phyloP scores from a whole-genome alignment of 2,329 filamentous ascomycete species.

The Hawksworthiomyces lignivorus region DNA sequence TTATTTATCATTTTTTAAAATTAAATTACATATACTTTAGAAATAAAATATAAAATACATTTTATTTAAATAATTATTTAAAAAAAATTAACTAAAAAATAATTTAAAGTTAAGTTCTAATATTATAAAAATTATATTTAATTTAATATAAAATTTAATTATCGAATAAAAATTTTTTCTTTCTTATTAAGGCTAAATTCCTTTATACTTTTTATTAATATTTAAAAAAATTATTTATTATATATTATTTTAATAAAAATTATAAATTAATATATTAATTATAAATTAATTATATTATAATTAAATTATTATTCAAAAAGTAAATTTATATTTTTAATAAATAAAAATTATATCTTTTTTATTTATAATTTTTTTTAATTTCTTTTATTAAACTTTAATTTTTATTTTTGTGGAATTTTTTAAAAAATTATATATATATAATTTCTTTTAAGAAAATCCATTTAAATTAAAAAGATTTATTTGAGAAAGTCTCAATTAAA shows the following conservation, averaged over 20 bases:
- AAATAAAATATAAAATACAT: too few species aligned
- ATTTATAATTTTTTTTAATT: slow-evolving; percentile 20
- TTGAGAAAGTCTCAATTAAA: slow-evolving; percentile 12
- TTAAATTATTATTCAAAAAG: slow-evolving; percentile 24
- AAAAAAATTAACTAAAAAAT: too few species aligned
- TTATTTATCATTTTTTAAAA: too few species aligned
- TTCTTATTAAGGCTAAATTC: too few species aligned
- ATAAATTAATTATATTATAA: slow-evolving; percentile 25
- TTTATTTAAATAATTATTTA: too few species aligned
- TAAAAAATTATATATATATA: slow-evolving; percentile 20
- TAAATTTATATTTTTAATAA: slow-evolving; percentile 28
- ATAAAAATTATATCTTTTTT: slow-evolving; percentile 24
- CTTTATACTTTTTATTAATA: too few species aligned
- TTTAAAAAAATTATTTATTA: slow-evolving; percentile 19
- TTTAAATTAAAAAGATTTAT: slow-evolving; percentile 20
- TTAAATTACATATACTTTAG: too few species aligned
- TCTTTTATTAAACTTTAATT: slow-evolving; percentile 3
- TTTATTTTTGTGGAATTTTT: neutral
- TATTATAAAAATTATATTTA: too few species aligned
- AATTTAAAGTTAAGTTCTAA: too few species aligned
- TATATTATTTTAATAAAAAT: slow-evolving; percentile 22
- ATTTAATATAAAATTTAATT: too few species aligned
- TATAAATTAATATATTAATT: slow-evolving; percentile 25
- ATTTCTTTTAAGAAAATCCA: slow-evolving; percentile 20
- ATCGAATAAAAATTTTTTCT: too few species aligned